Percentiles rank a stretch among this genome's conserved stretches.
Conservation (phyloP, 495 filamentous ascomycete genomes). For the Aspergillus saccharolyticus region DNA sequence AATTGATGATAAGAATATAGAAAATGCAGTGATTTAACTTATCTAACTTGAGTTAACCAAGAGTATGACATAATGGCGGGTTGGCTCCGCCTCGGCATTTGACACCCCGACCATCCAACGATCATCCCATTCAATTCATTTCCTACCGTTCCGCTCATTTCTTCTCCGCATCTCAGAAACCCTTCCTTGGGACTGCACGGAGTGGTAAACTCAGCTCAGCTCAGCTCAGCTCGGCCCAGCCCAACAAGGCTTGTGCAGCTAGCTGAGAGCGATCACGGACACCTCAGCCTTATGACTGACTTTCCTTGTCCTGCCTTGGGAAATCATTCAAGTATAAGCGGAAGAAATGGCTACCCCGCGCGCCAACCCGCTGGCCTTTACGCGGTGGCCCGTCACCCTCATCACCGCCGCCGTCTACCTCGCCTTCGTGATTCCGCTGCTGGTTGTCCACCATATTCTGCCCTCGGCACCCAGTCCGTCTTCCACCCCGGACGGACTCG, state of each 20-base stretch:
- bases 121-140: no score
- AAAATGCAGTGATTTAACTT: no score
- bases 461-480: slow-evolving; percentile 54
- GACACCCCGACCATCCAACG: not conserved
- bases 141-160: not conserved
- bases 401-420: slow-evolving; percentile 66
- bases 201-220: not conserved
- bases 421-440: slow-evolving; percentile 61
- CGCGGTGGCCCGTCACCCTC: slow-evolving; percentile 64
- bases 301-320: no score
- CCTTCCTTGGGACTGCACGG: not conserved
- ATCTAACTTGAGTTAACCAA: not conserved
- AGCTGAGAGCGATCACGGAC: not conserved
- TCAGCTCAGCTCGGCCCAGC: slow-evolving; percentile 1
- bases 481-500: slow-evolving; percentile 56
- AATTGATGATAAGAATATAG: not conserved
- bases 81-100: not conserved
- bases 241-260: not conserved
- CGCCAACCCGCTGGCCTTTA: slow-evolving; percentile 57
- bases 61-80: not conserved
- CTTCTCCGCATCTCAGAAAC: not conserved
- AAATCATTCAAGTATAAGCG: no score
- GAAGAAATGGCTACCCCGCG: slow-evolving; percentile 27
- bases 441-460: slow-evolving; percentile 70
- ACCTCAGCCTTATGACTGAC: no score